These are phyloP conservation scores for Ophiosphaerella korrae DNA, from an alignment of 2,329 filamentous ascomycete genomes.

Conservation along the genomic window DNA sequence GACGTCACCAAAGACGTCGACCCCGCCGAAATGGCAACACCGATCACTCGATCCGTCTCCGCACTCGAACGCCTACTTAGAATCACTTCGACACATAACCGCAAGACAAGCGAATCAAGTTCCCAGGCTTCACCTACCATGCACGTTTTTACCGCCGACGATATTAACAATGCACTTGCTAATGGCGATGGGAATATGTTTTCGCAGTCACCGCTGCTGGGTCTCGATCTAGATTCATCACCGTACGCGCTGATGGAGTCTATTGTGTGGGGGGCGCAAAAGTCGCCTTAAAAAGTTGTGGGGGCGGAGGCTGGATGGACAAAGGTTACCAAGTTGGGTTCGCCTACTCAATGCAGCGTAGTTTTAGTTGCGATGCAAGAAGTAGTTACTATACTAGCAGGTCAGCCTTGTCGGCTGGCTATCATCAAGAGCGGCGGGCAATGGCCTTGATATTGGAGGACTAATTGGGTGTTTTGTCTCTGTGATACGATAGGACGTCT, in stretches of 20 bases:
- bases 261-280: constrained; percentile 52
- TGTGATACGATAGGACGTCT: no score
- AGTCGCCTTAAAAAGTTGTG: constrained; percentile 26
- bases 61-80: constrained; percentile 52
- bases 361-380: no score
- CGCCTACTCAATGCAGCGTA: no score
- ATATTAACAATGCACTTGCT: constrained; percentile 43
- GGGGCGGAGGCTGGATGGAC: no score
- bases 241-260: constrained; percentile 57
- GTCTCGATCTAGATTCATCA: constrained; percentile 49
- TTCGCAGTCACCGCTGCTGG: constrained; percentile 43
- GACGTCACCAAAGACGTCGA: constrained; percentile 55
- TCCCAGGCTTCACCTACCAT: constrained; percentile 39
- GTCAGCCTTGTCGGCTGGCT: no score
- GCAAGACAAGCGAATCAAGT: constrained; percentile 35
- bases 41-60: constrained; percentile 53
- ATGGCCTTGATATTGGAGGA: background rate
- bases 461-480: no score
- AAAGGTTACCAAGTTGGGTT: no score
- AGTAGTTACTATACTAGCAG: no score
- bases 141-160: constrained; percentile 43
- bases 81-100: constrained; percentile 27
- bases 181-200: constrained; percentile 38
- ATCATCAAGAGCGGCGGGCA: no score
- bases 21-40: constrained; percentile 54